phyloP scores from a whole-genome alignment of 1,284 basidiomycete genomes.

The Boletus semigastroideus region DNA sequence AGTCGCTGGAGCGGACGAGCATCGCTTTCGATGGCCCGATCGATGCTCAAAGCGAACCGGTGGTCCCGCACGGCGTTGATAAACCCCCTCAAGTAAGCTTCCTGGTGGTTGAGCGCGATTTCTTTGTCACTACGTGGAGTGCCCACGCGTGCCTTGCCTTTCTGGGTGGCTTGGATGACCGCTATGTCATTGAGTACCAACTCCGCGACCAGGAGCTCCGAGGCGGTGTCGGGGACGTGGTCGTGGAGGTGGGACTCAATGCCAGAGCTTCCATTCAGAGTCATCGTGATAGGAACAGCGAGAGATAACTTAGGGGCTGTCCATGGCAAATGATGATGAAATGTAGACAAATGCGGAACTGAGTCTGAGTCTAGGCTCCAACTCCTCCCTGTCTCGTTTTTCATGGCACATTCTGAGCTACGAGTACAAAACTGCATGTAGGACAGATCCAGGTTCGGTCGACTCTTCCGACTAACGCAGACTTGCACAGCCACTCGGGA shows the following conservation, averaged over 20 bases:
- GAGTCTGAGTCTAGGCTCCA: too few species aligned
- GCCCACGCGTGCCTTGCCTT: constrained; percentile 40
- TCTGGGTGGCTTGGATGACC: constrained; percentile 33
- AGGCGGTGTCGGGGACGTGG: constrained; percentile 13
- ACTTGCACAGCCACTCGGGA: constrained; percentile 6
- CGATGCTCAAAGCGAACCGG: constrained; percentile 40
- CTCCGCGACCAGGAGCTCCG: constrained; percentile 23
- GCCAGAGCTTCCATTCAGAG: constrained; percentile 9
- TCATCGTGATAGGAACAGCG: constrained; percentile 3
- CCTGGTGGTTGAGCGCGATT: constrained; percentile 47
- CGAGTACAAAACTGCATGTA: background rate
- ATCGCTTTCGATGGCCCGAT: constrained; percentile 24
- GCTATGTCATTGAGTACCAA: constrained; percentile 42
- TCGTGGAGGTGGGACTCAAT: constrained; percentile 12
- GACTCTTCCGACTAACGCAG: background rate
- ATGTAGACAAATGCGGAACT: too few species aligned
- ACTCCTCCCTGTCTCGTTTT: too few species aligned
- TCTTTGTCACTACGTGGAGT: constrained; percentile 44
- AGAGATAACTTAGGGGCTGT: background rate
- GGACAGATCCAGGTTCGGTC: too few species aligned
- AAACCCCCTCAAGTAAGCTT: constrained; percentile 37
- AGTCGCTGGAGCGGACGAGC: constrained; percentile 2
- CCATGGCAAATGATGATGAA: too few species aligned
- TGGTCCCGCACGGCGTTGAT: constrained; percentile 37
- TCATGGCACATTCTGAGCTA: too few species aligned